Evolutionary conservation across 202 grass and related monocot species (phyloP).

Genomic region (Schoenoplectus tabernaemontani): DNA sequence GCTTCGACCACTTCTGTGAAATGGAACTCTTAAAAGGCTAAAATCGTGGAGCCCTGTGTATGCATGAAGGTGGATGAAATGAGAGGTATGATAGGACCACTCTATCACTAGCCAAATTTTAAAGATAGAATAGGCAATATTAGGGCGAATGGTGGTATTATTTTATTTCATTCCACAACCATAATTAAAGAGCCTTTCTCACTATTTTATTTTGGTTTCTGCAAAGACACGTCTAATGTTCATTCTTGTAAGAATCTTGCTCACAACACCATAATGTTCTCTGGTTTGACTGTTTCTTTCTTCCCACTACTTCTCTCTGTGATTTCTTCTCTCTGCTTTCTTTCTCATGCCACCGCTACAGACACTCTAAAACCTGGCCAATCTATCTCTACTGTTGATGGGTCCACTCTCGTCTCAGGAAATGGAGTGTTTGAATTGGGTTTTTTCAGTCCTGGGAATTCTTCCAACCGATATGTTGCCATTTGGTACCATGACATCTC

Average conservation of each 20-base stretch:
- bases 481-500: constrained; percentile 59
- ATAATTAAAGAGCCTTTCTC: not conserved
- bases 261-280: constrained; percentile 5
- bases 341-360: not conserved
- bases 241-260: not conserved
- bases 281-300: constrained; percentile 18
- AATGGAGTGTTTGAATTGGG: constrained; percentile 49
- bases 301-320: not conserved
- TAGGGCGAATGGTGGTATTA: not conserved
- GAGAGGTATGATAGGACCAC: too few relatives aligned
- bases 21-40: too few relatives aligned
- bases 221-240: not conserved
- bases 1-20: too few relatives aligned
- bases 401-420: constrained; percentile 41
- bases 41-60: too few relatives aligned
- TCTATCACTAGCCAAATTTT: too few relatives aligned
- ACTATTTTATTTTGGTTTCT: not conserved
- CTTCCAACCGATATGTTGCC: constrained; percentile 42
- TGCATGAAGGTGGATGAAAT: too few relatives aligned
- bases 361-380: constrained; percentile 43
- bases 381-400: constrained; percentile 12
- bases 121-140: too few relatives aligned
- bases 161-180: not conserved
- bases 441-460: constrained; percentile 49
- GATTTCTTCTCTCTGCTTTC: not conserved